These are phyloP conservation scores for Ambispora gerdemannii DNA, from an alignment of 192 early-diverging fungal genomes.

Conservation along the genomic window DNA sequence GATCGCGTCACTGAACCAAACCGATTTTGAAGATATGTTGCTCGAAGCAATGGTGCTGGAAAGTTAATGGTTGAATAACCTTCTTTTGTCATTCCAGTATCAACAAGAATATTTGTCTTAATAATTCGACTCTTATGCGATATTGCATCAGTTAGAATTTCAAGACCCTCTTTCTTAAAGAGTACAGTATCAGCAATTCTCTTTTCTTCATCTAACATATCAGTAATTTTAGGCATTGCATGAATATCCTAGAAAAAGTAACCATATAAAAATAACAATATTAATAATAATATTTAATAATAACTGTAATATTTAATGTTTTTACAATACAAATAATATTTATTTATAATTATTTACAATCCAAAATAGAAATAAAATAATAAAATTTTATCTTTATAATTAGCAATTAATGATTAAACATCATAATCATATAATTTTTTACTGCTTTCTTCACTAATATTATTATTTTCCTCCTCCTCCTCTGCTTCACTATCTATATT, in stretches of 20 bases:
- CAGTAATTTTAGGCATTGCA: neutral
- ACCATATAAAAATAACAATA: neutral
- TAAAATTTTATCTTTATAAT: no score
- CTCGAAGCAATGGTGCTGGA: conserved; percentile 17
- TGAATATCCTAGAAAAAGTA: conserved; percentile 12
- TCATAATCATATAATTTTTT: no score
- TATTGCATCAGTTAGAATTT: conserved; percentile 1
- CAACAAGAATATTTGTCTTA: conserved; percentile 21
- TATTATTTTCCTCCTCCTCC: no score
- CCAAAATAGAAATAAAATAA: no score
- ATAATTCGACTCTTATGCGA: neutral
- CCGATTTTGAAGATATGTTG: conserved; percentile 7
- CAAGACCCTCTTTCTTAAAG: conserved; percentile 11
- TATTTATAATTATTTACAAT: no score
- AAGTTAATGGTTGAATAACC: conserved; percentile 10
- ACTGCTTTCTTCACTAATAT: no score
- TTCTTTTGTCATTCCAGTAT: neutral
- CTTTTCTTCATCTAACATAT: conserved; percentile 15
- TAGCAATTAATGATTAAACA: no score
- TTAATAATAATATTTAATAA: no score
- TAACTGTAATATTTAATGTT: no score
- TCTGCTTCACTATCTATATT: no score
- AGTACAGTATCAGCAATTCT: conserved; percentile 11
- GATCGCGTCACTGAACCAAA: conserved; percentile 9
- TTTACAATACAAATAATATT: no score